Base-by-base conservation (phyloP, 257 asterid species). In the Datura wrightii region DNA sequence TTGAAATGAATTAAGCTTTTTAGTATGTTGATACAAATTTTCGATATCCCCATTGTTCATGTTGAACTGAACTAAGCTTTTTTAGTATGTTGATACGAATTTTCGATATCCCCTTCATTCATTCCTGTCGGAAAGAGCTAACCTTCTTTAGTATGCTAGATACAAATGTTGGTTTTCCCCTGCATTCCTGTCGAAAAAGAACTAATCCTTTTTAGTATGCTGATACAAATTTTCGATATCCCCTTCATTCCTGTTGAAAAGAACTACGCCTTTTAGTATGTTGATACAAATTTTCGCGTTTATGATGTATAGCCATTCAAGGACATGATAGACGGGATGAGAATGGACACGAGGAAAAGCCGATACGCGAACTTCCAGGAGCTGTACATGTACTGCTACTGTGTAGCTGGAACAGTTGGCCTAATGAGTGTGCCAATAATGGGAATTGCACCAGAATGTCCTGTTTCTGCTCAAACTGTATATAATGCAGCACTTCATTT, bases 261-360 rank as follows among this genome's bases (percentile, higher is more conserved):
- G 41, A 10, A 10, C 5, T n/a, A 5, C 8, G 8, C 11, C 8
- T 14, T 56, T 14, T 48, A 54, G 6, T 6, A 14, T 5, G n/a
- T 4, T 34, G 8, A 50, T 18, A 50, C n/a, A 42, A 24, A 3
- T 46, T 36, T 58, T 34, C 7, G 44, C 53, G 37, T 86, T 3
- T 18, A 44, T 50, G 4, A 52, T 70, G 10, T 79, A 24, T 9
- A 94, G 98, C 97, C 98, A 0, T 94, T 94, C 85, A 92, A 90
- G 89, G 98, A 94, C 88, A 92, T 94, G 98, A 94, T 94, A 36
- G 97, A 94, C 24, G 98, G 98, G 37, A 93, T 94, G 98, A 89
- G 98, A 78, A 93, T 93, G 98, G 98, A 94, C 83, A 90, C 88
- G 1, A 79, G 92, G 81, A 94, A 94, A 86, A 88, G 87, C 31